Evolutionary conservation across 192 early-diverging fungal species (phyloP), one percentile per base, ranked within the genome.

Genomic region (Haplosporangium gracile): DNA sequence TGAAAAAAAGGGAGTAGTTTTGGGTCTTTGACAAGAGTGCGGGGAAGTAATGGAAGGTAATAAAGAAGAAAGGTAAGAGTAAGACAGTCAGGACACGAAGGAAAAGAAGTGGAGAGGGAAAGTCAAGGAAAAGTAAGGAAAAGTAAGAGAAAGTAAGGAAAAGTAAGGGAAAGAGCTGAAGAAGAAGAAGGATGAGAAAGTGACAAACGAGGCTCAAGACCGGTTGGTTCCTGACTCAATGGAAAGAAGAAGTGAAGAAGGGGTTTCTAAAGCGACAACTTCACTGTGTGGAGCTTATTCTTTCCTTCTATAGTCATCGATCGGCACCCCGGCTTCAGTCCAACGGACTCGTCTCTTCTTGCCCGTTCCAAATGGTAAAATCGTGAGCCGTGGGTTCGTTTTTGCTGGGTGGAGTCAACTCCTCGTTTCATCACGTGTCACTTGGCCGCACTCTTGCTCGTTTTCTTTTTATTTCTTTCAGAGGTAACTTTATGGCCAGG

Each of bases 281-380:
- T 9, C 69, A 40, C 65, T 5, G 2, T 29, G 26, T 68, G 11
- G 38, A 70, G 69, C 69, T 40, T 40, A 70, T 42, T 42, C 22
- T 70, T 32, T 8, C 10, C n/a, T 65, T 32, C 29, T 65, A 9
- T 11, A 34, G 60, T 32, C 60, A 65, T 65, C 29, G 60, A 65
- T 65, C 60, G 60, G 60, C 60, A 65, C 60, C 60, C 43, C 71
- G 38, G 71, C 26, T 72, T 26, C 71, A 29, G n/a, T 72, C 42
- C 71, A 29, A 45, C 40, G 38, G 71, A n/a, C 71, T 29, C 43
- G 22, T n/a, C 40, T 24, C 39, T 45, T 26, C 26, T 45, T 45
- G 71, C 71, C 71, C 71, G 43, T 16, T 16, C 42, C n/a, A 38
- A 38, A 70, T 34, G 65, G 65, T 0, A 22, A 32, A 38, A 34